Evolutionary conservation across 2,329 filamentous ascomycete species (phyloP), one percentile per base, ranked within the genome.

Genomic region (Fusarium sublunatum): DNA sequence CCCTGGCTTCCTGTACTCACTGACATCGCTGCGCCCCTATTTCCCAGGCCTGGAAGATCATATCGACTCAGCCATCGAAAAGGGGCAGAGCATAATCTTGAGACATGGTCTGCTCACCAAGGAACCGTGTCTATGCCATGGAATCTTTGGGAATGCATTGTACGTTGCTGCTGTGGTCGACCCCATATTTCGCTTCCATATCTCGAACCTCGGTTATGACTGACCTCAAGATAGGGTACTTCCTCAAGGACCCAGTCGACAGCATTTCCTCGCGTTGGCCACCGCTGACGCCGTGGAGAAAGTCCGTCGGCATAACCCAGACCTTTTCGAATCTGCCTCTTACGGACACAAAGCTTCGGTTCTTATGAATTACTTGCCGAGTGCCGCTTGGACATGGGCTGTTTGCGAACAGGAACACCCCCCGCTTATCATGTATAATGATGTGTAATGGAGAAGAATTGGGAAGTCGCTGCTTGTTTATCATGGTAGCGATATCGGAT

Each of bases 51-150:
- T 89, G 7, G 73, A 80, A 24, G 76, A 79, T 0, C 79, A 80
- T 41, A 87, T 89, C 53, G 81, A 85, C 22, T 72, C 68, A 24
- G 82, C 83, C 2, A 79, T 89, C 13, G 72, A 68, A 7, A 82
- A 79, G 45, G 85, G 82, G 3, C 77, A 83, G 51, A 79, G 79
- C 13, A 82, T 85, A 50, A 79, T 85, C 24, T 84, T 83, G 80
- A 79, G 83, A 60, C 79, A 83, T 40, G 87, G 87, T 0, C 70
- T 89, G 10, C 74, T 90, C 60, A 86, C 79, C 10, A 90, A 90
- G 63, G 84, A 87, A 67, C 86, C 87, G 2, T 88, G 84, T 67
- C 71, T 91, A 32, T 90, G 88, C 68, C 87, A 91, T 68, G 85
- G 88, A 0, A 85, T 89, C 26, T 80, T 85, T 12, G 86, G 88